Base-by-base conservation (phyloP, 176 grass and related monocot species). In the Carex kokanica region DNA sequence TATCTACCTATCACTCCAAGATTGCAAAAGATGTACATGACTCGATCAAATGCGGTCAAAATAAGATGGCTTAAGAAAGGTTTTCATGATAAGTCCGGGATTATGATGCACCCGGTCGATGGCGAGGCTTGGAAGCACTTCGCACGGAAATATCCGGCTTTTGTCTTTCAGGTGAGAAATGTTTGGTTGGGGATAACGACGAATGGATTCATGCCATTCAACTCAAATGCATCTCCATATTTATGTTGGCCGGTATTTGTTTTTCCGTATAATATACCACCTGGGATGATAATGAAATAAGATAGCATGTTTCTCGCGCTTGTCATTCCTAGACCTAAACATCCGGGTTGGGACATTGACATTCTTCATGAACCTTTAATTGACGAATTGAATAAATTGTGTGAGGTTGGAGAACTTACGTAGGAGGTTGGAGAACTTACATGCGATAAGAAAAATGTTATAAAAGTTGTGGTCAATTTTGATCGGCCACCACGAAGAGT, bases 341-440 rank as follows among this genome's bases (percentile, higher is more conserved):
- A 84, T 23, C 80, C 16, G 0, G 78, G 78, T 5, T 32, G 79
- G 5, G 49, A 83, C 54, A 51, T 87, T 0, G 69, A 86, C 38
- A 21, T 86, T 13, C 80, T 34, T 8, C 36, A 81, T 32, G 8
- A 36, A 21, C 84, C 84, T 24, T 49, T 83, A 6, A 2, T 34
- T 0, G 29, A 67, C 15, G 64, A 67, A 36, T 34, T 67, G 14
- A 34, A 36, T 1, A n/a, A 27, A 23, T n/a, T 83, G 2, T 62
- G 80, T n/a, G 57, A 67, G 12, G 2, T 5, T 2, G 63, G 64
- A 18, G 45, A 54, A 27, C 25, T 27, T 27, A 27, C 25, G n/a
- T n/a, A n/a, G 80, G 57, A 67, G 12, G 2, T 5, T 2, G 63
- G 64, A 18, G 45, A 54, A 27, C 25, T 27, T 27, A 27, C 25